Evolutionary conservation across 371 early-diverging fungal species (phyloP), one percentile per base, ranked within the genome.

Genomic region (Mucor plumbeus): DNA sequence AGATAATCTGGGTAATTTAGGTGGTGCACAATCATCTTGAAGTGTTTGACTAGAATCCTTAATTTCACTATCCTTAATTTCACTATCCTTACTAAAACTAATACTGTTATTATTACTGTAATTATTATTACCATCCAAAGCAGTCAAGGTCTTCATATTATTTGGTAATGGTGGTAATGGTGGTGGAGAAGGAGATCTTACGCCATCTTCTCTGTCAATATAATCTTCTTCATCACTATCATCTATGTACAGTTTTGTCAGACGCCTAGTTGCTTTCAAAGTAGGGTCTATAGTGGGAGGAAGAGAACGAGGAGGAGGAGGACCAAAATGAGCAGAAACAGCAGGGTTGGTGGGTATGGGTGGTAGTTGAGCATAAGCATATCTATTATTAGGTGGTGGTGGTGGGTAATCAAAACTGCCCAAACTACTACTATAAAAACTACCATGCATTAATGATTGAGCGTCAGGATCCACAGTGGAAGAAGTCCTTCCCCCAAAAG

Each of bases 311-410:
- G 47, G 17, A 47, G 17, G 19, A 47, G 47, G 19, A 19, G 47
- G 26, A 1, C 26, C 26, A 47, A 19, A 19, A 0, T 19, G 47
- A 47, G n/a, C n/a, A n/a, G 26, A 5, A 31, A 21, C 21, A 31
- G 53, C 31, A 31, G 31, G 13, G 10, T 53, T 53, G 31, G 65
- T 55, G 14, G 78, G 78, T 57, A 77, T 65, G 8, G 78, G 78
- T 8, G 78, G 78, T 14, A 77, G 57, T 61, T 68, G 65, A 19
- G 74, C 78, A 54, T 74, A 56, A 17, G 72, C 58, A 26, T 74
- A 77, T 43, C 63, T 59, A 34, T 59, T 53, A 41, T 57, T 26
- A 43, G 58, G 40, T 4, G 72, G 60, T n/a, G 63, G 43, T 19
- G 63, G 58, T 39, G 62, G 62, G n/a, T 56, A 34, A 11, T 36